Percentiles rank a stretch among this genome's conserved stretches.
Conservation (phyloP, 164 flowering plant species). For the Saururus chinensis region DNA sequence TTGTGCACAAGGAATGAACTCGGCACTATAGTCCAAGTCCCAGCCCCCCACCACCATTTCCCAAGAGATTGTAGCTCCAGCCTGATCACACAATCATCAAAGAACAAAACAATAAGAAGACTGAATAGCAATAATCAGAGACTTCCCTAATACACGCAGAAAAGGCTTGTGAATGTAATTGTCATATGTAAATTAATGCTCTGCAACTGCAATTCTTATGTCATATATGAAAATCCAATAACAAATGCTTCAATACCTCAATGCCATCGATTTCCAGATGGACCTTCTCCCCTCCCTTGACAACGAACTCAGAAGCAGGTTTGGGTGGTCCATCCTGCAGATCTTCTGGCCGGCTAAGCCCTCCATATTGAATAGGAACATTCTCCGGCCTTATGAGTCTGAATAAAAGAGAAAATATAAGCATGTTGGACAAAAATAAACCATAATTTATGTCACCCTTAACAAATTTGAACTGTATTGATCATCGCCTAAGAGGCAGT, state of each 20-base stretch:
- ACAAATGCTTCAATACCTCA: conserved; percentile 43
- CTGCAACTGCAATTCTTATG: neutral
- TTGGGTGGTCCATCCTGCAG: conserved; percentile 59
- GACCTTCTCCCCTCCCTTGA: conserved; percentile 95
- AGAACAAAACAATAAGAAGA: neutral
- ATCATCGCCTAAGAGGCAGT: too few relatives aligned
- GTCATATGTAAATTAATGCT: too few relatives aligned
- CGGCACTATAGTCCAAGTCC: conserved; percentile 92
- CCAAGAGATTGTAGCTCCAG: conserved; percentile 84
- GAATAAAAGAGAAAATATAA: neutral
- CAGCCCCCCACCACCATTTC: conserved; percentile 96
- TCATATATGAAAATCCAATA: neutral
- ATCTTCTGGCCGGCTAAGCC: conserved; percentile 62
- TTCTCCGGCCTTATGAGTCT: conserved; percentile 89
- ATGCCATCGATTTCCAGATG: conserved; percentile 93
- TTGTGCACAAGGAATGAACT: conserved; percentile 61
- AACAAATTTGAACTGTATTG: too few relatives aligned
- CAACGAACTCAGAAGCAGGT: conserved; percentile 88
- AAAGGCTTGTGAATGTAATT: too few relatives aligned
- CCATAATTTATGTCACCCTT: neutral
- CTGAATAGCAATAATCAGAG: neutral
- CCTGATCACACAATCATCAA: conserved; percentile 22
- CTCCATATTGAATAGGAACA: conserved; percentile 84
- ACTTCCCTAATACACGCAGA: too few relatives aligned
- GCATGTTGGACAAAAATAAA: neutral